Evolutionary conservation across 2,329 filamentous ascomycete genomes (phyloP), one percentile per base, ranked within the genome.

Genomic region (Penicillium oxalicum): DNA sequence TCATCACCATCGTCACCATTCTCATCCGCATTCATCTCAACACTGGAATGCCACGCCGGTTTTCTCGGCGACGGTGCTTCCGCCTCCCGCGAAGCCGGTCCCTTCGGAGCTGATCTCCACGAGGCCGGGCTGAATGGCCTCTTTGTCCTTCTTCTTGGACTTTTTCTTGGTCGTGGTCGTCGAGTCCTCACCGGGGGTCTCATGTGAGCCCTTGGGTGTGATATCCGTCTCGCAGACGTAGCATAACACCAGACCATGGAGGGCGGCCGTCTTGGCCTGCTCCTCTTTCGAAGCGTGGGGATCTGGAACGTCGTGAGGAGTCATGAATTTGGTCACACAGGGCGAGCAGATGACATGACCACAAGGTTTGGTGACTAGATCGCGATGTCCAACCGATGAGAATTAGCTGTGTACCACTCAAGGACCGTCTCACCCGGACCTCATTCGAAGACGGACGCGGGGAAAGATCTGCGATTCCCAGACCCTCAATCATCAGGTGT

Each of bases 41-140:
- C 88, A 91, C 65, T 94, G 88, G 67, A 95, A 95, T 0, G 84
- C 85, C 13, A 94, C 82, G 0, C 87, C 86, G 3, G 79, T 73
- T 66, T 84, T 93, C 70, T 87, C 86, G 12, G 94, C 89, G 59
- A 87, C 80, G 62, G 86, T 95, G 44, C 81, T 80, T 2, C 93
- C 91, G n/a, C 86, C 84, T 4, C 88, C 87, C 4, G 91, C 91
- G 69, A 95, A 97, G 0, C 91, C 91, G 0, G 91, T 97, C 0
- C 91, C 91, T 60, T 96, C 91, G 33, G 85, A 88, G 57, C 81
- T 83, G 42, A 97, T 79, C 62, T 87, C 82, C 3, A 96, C 84
- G 32, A 96, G 64, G 0, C 91, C 91, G 0, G 84, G 81, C 51
- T 77, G 81, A 33, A 86, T 77, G 45, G 74, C 80, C 33, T 82